phyloP scores from a whole-genome alignment of 192 early-diverging fungal genomes.

The Coemansia sp. region DNA sequence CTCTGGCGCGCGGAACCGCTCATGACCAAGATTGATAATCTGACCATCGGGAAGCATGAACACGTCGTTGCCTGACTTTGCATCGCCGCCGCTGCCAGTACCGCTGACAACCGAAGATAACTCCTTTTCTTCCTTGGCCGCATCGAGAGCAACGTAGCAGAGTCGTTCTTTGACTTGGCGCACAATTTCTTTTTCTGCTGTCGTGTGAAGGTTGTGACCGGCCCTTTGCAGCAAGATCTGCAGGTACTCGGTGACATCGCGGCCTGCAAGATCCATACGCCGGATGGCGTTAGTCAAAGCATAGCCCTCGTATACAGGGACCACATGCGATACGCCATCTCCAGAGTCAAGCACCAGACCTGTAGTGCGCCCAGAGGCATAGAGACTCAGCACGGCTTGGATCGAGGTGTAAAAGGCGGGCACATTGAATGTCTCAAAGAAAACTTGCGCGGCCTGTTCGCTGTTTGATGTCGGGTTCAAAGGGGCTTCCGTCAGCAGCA shows the following conservation, averaged over 20 bases:
- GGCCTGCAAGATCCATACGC: conserved; percentile 92
- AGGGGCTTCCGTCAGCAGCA: conserved; percentile 96
- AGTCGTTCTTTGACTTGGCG: conserved; percentile 96
- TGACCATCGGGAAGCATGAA: conserved; percentile 53
- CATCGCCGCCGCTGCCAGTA: conserved; percentile 74
- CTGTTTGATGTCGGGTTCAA: conserved; percentile 92
- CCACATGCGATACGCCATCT: conserved; percentile 94
- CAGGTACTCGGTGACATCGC: conserved; percentile 93
- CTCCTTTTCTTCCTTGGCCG: conserved; percentile 94
- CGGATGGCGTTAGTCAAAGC: conserved; percentile 93
- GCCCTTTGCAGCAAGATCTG: conserved; percentile 91
- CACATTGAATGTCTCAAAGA: conserved; percentile 99
- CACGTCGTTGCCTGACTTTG: conserved; percentile 45
- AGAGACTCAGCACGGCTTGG: conserved; percentile 97
- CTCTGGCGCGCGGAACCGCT: conserved; percentile 94
- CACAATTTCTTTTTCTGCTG: conserved; percentile 95
- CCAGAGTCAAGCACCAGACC: conserved; percentile 96
- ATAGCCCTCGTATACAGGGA: conserved; percentile 97
- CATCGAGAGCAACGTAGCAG: conserved; percentile 91
- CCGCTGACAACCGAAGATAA: conserved; percentile 63
- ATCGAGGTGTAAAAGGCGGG: conserved; percentile 97
- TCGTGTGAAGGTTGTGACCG: conserved; percentile 86
- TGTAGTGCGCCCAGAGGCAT: conserved; percentile 96
- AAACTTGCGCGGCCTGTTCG: conserved; percentile 93
- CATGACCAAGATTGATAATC: conserved; percentile 72